Evolutionary conservation across 768 basidiomycete species (phyloP), one percentile per base, ranked within the genome.

Genomic region (Boletus reticulatus): DNA sequence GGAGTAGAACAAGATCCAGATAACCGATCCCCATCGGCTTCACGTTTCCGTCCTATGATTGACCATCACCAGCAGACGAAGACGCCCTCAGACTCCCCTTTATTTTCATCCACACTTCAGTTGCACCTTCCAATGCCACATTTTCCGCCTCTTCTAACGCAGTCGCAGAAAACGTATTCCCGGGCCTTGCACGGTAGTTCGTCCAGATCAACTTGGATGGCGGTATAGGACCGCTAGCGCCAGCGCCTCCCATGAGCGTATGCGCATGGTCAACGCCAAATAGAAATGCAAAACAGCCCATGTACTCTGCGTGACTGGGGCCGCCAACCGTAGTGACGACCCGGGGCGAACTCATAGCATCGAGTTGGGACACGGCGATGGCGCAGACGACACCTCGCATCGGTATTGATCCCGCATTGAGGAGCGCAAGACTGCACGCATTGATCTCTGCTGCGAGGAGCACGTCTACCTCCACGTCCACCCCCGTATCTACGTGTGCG

Each of bases 361-460:
- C 37, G 7, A 72, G 46, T 14, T 74, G 73, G 1, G 82, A 83
- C 2, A 88, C 75, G 0, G 86, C 73, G 3, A 87, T 80, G 5
- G 90, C 89, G 50, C 84, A 85, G 1, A 88, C 78, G n/a, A 87
- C 81, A 1, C 89, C 88, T 3, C 79, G 75, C 88, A 92, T 85
- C 0, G 88, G 84, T 0, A 93, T 71, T 2, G 88, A 88, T 0
- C 83, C 81, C 0, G 88, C 80, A 43, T 84, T 86, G 31, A 93
- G 66, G 9, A 92, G 73, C 1, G 91, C 85, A 1, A 89, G 72
- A 6, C 81, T 82, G 59, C 81, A 78, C 0, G 89, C 86, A 58
- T 93, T 92, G 59, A 91, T 81, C 68, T 84, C 74, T 3, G 86
- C 79, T 0, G 89, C 85, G 2, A 82, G 72, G 24, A 88, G 72